phyloP scores from a whole-genome alignment of 768 basidiomycete genomes.

The Pleurotus tuoliensis region DNA sequence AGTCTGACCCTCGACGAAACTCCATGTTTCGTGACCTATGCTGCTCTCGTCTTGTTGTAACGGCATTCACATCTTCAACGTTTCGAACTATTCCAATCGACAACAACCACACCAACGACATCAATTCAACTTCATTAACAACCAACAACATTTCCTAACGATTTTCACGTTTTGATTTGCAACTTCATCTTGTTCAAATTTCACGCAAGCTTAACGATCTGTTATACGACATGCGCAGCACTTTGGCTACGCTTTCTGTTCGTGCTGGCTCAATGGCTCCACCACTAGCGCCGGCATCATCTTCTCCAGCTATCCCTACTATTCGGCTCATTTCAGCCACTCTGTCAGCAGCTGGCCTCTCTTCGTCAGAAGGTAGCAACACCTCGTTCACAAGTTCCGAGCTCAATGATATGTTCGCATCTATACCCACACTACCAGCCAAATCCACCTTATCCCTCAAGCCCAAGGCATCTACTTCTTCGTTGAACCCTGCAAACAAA shows the following conservation, averaged over 20 bases:
- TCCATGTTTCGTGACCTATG: too few relatives aligned
- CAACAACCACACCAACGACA: neutral
- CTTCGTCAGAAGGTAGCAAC: slow-evolving; percentile 25
- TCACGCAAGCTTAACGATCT: slow-evolving; percentile 3
- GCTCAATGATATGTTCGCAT: slow-evolving; percentile 27
- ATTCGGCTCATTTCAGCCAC: slow-evolving; percentile 73
- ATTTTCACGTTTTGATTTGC: slow-evolving; percentile 7
- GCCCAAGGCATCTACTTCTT: neutral
- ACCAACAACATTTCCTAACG: neutral
- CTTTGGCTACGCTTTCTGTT: slow-evolving; percentile 3
- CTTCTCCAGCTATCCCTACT: slow-evolving; percentile 41
- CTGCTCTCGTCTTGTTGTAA: neutral
- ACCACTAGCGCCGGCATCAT: slow-evolving; percentile 19
- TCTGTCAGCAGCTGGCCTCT: slow-evolving; percentile 47
- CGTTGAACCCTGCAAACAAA: slow-evolving; percentile 18
- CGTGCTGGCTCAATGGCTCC: slow-evolving; percentile 15
- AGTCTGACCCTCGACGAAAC: too few relatives aligned
- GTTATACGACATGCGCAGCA: slow-evolving; percentile 13
- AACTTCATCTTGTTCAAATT: neutral
- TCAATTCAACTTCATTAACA: neutral
- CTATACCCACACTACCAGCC: slow-evolving; percentile 21
- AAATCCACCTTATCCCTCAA: slow-evolving; percentile 31
- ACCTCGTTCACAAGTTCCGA: slow-evolving; percentile 21
- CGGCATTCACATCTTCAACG: slow-evolving; percentile 2
- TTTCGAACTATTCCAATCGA: neutral